Base-by-base conservation (phyloP, 2,329 filamentous ascomycete species). In the Scleromitrula shiraiana region DNA sequence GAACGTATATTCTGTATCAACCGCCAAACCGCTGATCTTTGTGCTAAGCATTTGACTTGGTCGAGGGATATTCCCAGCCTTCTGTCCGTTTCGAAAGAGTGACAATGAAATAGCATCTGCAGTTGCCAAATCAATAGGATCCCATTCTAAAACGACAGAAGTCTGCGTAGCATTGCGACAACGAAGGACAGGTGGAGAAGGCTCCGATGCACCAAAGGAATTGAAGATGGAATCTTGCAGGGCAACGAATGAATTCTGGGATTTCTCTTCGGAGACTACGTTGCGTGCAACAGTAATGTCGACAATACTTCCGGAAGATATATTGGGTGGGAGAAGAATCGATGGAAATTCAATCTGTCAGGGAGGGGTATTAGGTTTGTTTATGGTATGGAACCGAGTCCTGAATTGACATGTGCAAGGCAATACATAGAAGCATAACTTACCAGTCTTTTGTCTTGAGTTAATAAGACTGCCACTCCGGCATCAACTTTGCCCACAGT, bases 401-500 rank as follows among this genome's bases (percentile, higher is more conserved):
- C n/a, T n/a, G n/a, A 38, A 27, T 23, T 35, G 36, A 27, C 27
- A 32, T 43, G 32, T 47, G 36, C 35, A 41, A 30, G 39, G 15
- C 10, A 45, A 26, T 38, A 38, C 14, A 20, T 5, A 39, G 32
- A 35, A 41, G 15, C 35, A 42, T 49, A 17, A 43, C 83, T 63
- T 80, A 96, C 91, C 62, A 98, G 77, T 65, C 93, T 84, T 70
- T 97, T 97, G 69, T 98, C 93, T 65, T 95, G 86, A 40, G 93
- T 98, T 64, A 98, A 74, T 47, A 98, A 83, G 53, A 98, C 93
- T 41, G 93, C 95, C 65, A 98, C 91, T 70, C 93, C 93, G 62
- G 93, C 93, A 70, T 98, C 93, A 70, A 98, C 93, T 74, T 98
- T 98, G 75, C 93, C 93, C 69, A 98, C 93, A 42, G 91, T 97